Evolutionary conservation across 768 basidiomycete species (phyloP).

Genomic region (Tulasnella sp.): DNA sequence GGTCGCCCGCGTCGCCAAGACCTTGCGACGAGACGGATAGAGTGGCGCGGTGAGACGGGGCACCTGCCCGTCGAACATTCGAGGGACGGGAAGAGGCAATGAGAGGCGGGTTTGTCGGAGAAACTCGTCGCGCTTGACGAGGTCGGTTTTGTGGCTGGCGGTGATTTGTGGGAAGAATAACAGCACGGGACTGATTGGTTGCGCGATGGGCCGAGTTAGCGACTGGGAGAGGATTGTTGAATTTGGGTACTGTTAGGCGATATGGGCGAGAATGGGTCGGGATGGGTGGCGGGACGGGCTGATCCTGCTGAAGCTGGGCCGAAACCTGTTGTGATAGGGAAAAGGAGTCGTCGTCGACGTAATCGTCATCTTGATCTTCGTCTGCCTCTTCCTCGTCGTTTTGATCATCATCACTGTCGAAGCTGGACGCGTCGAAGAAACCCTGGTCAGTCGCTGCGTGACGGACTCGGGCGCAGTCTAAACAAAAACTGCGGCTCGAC

Average conservation of each 20-base stretch:
- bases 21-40: background rate
- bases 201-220: slow-evolving; percentile 1
- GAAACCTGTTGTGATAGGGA: background rate
- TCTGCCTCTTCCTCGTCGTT: background rate
- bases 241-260: background rate
- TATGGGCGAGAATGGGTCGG: slow-evolving; percentile 9
- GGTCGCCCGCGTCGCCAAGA: background rate
- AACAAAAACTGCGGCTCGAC: background rate
- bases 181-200: background rate
- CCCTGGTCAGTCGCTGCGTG: background rate
- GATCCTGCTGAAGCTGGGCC: background rate
- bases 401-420: slow-evolving; percentile 6
- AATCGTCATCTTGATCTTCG: background rate
- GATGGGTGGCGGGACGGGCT: slow-evolving; percentile 4
- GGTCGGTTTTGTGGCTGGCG: background rate
- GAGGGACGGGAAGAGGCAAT: slow-evolving; percentile 7
- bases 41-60: slow-evolving; percentile 1
- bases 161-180: background rate
- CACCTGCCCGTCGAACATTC: slow-evolving; percentile 1
- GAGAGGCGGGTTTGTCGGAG: background rate
- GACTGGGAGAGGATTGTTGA: background rate
- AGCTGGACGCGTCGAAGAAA: background rate
- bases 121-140: background rate
- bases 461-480: background rate
- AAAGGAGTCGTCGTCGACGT: slow-evolving; percentile 3